These are phyloP conservation scores for Ilex aquifolium DNA, from an alignment of 257 asterid genomes.

Conservation along the genomic window DNA sequence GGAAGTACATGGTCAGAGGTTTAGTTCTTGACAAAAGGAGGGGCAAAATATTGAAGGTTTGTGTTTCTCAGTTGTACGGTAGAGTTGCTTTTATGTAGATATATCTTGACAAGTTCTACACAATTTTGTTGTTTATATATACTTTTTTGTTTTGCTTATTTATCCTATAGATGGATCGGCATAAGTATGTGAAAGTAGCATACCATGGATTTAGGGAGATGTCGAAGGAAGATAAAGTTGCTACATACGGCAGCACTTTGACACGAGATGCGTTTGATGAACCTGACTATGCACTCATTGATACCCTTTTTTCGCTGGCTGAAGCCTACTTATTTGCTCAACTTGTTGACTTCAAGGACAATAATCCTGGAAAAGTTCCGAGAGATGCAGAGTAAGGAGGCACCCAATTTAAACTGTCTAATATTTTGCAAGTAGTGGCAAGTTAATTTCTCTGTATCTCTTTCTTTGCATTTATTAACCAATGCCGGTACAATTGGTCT, in stretches of 20 bases:
- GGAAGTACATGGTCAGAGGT: constrained; percentile 99
- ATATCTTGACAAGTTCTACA: background rate
- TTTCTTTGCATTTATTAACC: too few species aligned
- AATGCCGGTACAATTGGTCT: too few species aligned
- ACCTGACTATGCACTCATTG: constrained; percentile 91
- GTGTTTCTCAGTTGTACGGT: constrained; percentile 19
- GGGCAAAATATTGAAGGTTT: constrained; percentile 91
- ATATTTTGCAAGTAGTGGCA: too few species aligned
- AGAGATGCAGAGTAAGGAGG: constrained; percentile 63
- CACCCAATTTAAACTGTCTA: constrained; percentile 1
- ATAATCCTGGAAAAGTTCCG: constrained; percentile 74
- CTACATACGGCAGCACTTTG: constrained; percentile 76
- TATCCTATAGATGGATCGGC: constrained; percentile 81
- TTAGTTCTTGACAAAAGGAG: constrained; percentile 91
- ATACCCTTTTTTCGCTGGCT: constrained; percentile 92
- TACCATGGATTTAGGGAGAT: constrained; percentile 90
- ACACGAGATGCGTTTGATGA: constrained; percentile 84
- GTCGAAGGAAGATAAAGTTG: constrained; percentile 88
- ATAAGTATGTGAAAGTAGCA: constrained; percentile 94
- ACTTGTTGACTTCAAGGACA: constrained; percentile 91
- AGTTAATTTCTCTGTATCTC: too few species aligned
- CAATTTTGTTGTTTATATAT: constrained; percentile 5
- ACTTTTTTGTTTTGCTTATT: constrained; percentile 5
- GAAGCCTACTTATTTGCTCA: constrained; percentile 97
- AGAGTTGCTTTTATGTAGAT: background rate